Conservation (phyloP, 345 rosid genomes). For the Camelina neglecta region DNA sequence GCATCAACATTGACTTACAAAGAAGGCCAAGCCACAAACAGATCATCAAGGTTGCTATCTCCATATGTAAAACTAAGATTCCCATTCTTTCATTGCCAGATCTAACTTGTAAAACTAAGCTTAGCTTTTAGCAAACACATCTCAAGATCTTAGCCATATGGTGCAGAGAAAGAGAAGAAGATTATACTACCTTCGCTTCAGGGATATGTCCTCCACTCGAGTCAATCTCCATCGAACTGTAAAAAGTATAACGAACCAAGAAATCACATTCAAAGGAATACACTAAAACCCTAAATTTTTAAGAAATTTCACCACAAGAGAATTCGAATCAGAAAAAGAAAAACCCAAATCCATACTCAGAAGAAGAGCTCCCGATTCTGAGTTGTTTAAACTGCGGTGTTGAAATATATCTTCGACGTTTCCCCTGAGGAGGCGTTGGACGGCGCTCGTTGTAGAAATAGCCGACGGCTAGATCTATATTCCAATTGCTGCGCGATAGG, state of each 20-base stretch:
- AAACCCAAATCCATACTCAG: neutral
- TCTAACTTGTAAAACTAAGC: too few relatives aligned
- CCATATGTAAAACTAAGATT: too few relatives aligned
- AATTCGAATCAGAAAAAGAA: neutral
- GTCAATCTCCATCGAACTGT: neutral
- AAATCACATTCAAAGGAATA: neutral
- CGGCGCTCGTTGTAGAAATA: neutral
- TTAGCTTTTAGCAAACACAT: too few relatives aligned
- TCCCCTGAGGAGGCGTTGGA: neutral
- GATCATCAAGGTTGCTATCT: too few relatives aligned
- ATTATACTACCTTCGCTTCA: constrained; percentile 4
- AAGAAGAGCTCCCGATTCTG: neutral
- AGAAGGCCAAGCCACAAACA: neutral
- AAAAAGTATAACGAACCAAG: neutral
- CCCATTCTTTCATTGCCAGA: too few relatives aligned
- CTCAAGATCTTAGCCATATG: too few relatives aligned
- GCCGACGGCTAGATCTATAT: neutral
- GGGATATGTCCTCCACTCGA: too few relatives aligned
- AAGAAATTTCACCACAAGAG: neutral
- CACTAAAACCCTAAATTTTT: neutral
- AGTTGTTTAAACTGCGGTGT: neutral
- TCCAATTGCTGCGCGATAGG: neutral
- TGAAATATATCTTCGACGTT: neutral
- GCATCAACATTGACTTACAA: constrained; percentile 4
- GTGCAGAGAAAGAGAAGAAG: constrained; percentile 31